A percentile compares a stretch with the other conserved stretches of the same genome.
phyloP scores from a whole-genome alignment of 169 alveolate genomes.

The Babesia ovata region DNA sequence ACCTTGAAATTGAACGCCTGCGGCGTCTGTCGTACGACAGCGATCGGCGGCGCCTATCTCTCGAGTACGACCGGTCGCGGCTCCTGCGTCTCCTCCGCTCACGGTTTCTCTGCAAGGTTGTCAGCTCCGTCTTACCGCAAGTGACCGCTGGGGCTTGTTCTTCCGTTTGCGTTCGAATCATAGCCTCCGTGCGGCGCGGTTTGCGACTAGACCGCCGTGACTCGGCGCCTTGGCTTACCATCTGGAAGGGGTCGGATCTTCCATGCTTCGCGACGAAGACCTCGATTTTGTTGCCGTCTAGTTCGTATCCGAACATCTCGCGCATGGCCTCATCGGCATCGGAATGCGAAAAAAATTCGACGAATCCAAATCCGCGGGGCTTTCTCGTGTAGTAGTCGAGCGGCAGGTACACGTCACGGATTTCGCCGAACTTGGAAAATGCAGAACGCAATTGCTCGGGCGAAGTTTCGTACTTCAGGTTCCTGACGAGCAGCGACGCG shows the following conservation, averaged over 20 bases:
- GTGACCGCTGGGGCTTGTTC: slow-evolving; percentile 13
- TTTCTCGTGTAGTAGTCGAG: slow-evolving; percentile 86
- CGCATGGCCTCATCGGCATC: slow-evolving; percentile 86
- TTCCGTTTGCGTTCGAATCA: background rate
- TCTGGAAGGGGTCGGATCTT: slow-evolving; percentile 74
- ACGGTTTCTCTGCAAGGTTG: slow-evolving; percentile 41
- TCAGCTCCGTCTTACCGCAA: slow-evolving; percentile 7
- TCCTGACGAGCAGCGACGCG: slow-evolving; percentile 81
- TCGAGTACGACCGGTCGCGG: slow-evolving; percentile 41
- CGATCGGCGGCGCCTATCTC: slow-evolving; percentile 45
- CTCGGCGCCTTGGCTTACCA: slow-evolving; percentile 57
- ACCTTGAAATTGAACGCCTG: slow-evolving; percentile 32
- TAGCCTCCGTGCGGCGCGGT: slow-evolving; percentile 17
- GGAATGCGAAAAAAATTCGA: slow-evolving; percentile 78
- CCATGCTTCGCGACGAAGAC: slow-evolving; percentile 81
- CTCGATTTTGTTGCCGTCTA: slow-evolving; percentile 77
- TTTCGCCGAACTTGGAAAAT: slow-evolving; percentile 83
- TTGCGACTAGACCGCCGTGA: slow-evolving; percentile 2
- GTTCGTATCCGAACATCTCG: slow-evolving; percentile 79
- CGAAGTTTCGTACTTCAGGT: slow-evolving; percentile 81
- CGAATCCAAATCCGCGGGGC: slow-evolving; percentile 91
- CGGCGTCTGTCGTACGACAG: slow-evolving; percentile 35
- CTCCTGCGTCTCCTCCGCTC: slow-evolving; percentile 38
- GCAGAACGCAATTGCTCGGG: slow-evolving; percentile 81
- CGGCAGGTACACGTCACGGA: slow-evolving; percentile 90